phyloP scores from a whole-genome alignment of 331 rosid species.

The Malus hybrid region DNA sequence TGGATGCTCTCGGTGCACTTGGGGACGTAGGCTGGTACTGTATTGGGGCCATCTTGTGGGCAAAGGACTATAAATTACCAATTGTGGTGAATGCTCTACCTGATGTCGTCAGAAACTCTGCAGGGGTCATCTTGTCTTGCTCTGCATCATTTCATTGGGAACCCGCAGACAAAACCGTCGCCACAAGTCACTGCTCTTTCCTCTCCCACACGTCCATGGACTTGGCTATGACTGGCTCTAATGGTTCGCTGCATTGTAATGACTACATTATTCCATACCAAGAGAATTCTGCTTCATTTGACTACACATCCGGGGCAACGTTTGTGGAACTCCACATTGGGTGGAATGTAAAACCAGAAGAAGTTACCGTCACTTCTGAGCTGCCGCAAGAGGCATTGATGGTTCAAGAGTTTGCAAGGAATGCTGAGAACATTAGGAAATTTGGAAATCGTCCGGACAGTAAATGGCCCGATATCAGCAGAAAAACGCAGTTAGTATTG shows the following conservation, averaged over 20 bases:
- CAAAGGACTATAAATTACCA: constrained; percentile 53
- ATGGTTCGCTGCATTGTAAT: constrained; percentile 43
- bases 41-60: constrained; percentile 70
- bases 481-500: constrained; percentile 59
- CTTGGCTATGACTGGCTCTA: constrained; percentile 37
- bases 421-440: constrained; percentile 30
- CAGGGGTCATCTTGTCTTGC: constrained; percentile 58
- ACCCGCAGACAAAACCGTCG: constrained; percentile 28
- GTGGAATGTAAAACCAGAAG: constrained; percentile 51
- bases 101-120: constrained; percentile 27
- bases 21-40: constrained; percentile 81
- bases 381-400: constrained; percentile 75
- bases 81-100: constrained; percentile 45
- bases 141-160: constrained; percentile 59
- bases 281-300: constrained; percentile 50
- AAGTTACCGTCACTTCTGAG: constrained; percentile 33
- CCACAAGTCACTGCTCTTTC: constrained; percentile 63
- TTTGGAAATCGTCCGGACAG: constrained; percentile 28
- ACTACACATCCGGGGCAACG: constrained; percentile 39
- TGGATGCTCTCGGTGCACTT: constrained; percentile 67
- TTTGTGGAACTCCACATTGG: constrained; percentile 54
- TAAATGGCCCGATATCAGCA: constrained; percentile 59
- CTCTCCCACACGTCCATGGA: constrained; percentile 62
- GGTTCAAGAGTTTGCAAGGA: constrained; percentile 61
- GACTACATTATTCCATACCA: constrained; percentile 58